Base-by-base conservation (phyloP, 352 stramenopile species). In the Thraustochytrium sp. region DNA sequence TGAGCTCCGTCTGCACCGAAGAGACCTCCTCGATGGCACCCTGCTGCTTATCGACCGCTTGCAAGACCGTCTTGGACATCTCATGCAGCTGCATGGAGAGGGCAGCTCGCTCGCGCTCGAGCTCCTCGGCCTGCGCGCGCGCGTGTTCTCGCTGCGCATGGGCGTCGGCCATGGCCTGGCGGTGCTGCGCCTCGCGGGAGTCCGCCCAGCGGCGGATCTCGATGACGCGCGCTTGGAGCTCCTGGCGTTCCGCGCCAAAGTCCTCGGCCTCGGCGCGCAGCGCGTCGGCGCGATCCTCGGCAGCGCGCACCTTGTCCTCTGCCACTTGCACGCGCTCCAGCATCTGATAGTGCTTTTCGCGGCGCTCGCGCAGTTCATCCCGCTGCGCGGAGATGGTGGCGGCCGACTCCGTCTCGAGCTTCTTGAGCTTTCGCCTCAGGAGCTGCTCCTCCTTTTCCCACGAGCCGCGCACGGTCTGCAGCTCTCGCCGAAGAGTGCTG, bases 331-430 rank as follows among this genome's bases (percentile, higher is more conserved):
- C n/a, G n/a, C 40, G 31, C 21, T 46, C 31, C 8, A 80, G 51
- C 68, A 80, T 80, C 38, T 80, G 13, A n/a, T 80, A 80, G 31
- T 80, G 68, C 38, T 72, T 61, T 80, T 80, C 68, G 5, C 68
- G 68, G 13, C 68, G 68, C 0, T 26, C 21, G 16, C 68, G 68
- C n/a, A 80, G n/a, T 26, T 80, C 68, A n/a, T 80, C 68, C 13
- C 68, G 46, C 51, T 80, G 68, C 29, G 26, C 31, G 0, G 31
- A 18, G 26, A 80, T 80, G 5, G 68, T 80, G 9, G 76, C 53
- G 46, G 44, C 8, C 13, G 68, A 80, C 68, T 80, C 68, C 29
- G 2, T 40, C 68, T 80, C 68, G 0, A 80, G 46, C 23, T 72
- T 61, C 21, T 31, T 5, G 23, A 80, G 68, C 34, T 64, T 61